These are phyloP conservation scores for Annulohypoxylon moriforme DNA, from an alignment of 495 filamentous ascomycete genomes.

Conservation along the genomic window DNA sequence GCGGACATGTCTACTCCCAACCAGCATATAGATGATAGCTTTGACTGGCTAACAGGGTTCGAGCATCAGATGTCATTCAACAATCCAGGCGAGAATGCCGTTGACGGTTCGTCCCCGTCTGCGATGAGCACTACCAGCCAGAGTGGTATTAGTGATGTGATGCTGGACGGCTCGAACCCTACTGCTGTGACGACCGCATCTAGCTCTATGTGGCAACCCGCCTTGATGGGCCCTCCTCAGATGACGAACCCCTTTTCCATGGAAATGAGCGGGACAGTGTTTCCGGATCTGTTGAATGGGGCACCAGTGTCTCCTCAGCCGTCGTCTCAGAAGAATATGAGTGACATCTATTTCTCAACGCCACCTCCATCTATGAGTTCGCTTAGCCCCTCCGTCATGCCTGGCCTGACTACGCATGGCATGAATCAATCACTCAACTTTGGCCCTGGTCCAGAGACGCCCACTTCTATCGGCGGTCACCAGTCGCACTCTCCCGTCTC, in stretches of 20 bases:
- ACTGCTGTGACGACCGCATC: constrained; percentile 56
- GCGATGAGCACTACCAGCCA: constrained; percentile 93
- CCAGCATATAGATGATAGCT: constrained; percentile 79
- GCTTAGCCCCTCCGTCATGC: constrained; percentile 62
- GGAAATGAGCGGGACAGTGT: constrained; percentile 65
- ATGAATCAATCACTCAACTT: constrained; percentile 70
- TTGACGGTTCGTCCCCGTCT: constrained; percentile 94
- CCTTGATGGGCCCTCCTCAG: constrained; percentile 70
- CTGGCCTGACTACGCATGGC: constrained; percentile 63
- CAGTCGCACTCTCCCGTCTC: constrained; percentile 66
- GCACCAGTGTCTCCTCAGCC: constrained; percentile 72
- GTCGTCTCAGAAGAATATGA: constrained; percentile 61
- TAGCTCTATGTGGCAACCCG: constrained; percentile 73
- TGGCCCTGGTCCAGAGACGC: constrained; percentile 71
- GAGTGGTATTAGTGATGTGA: constrained; percentile 90
- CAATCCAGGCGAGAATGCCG: constrained; percentile 75
- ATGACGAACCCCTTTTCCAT: constrained; percentile 71
- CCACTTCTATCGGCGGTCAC: constrained; percentile 73
- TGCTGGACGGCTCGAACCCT: constrained; percentile 84
- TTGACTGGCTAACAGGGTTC: constrained; percentile 88
- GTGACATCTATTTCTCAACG: constrained; percentile 68
- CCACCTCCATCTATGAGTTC: constrained; percentile 76
- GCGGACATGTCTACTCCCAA: constrained; percentile 62
- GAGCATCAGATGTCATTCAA: constrained; percentile 80
- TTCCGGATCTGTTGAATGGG: constrained; percentile 69